phyloP scores from a whole-genome alignment of 805 yeast species.

The Kuraishia ogatae region DNA sequence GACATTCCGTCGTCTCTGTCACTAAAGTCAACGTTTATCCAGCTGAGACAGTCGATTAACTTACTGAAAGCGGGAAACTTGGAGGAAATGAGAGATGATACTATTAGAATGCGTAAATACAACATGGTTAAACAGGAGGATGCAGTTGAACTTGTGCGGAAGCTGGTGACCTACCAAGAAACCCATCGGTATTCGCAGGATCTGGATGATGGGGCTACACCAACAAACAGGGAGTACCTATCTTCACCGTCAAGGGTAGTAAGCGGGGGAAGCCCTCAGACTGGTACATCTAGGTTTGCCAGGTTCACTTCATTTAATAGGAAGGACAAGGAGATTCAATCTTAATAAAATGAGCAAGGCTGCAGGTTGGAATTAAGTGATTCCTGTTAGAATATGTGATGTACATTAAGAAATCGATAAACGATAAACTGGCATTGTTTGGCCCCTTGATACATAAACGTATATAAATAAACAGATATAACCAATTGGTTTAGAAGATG shows the following conservation, averaged over 20 bases:
- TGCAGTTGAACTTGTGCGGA: slow-evolving; percentile 53
- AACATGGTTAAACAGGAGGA: slow-evolving; percentile 69
- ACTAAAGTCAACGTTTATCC: slow-evolving; percentile 65
- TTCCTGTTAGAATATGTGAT: no score
- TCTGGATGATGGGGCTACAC: background rate
- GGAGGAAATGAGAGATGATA: slow-evolving; percentile 53
- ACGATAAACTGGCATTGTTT: no score
- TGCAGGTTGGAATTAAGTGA: background rate
- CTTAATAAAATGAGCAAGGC: background rate
- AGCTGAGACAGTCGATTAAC: slow-evolving; percentile 72
- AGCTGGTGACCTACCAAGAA: slow-evolving; percentile 29
- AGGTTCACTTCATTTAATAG: slow-evolving; percentile 3
- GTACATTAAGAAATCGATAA: background rate
- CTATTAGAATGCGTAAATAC: slow-evolving; percentile 52
- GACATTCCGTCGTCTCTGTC: slow-evolving; percentile 28
- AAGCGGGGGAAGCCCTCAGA: background rate
- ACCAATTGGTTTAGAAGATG: background rate
- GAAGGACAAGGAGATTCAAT: slow-evolving; percentile 3
- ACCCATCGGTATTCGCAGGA: slow-evolving; percentile 1
- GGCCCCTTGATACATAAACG: no score
- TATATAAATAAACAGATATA: no score
- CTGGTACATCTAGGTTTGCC: slow-evolving; percentile 2
- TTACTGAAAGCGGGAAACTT: slow-evolving; percentile 55
- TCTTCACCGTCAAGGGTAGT: background rate
- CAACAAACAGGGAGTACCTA: background rate